phyloP scores from a whole-genome alignment of 2,329 filamentous ascomycete genomes.

The Hypoxylon sp. region DNA sequence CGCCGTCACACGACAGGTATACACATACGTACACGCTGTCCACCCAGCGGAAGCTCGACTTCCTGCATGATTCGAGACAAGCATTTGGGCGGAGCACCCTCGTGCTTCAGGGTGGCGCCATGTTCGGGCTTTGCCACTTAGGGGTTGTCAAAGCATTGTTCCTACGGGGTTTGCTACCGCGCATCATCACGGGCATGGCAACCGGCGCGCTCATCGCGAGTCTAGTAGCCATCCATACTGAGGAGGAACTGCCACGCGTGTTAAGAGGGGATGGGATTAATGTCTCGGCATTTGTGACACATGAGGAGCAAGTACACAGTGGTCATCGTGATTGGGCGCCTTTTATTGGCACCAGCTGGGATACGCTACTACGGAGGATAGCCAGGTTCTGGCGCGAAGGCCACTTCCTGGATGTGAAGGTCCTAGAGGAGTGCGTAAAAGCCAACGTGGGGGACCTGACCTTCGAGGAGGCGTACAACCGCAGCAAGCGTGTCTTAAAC shows the following conservation, averaged over 20 bases:
- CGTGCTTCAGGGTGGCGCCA: constrained; percentile 89
- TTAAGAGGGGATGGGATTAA: constrained; percentile 86
- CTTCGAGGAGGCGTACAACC: constrained; percentile 91
- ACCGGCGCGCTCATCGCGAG: constrained; percentile 92
- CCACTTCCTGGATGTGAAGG: constrained; percentile 85
- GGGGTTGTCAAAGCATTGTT: constrained; percentile 92
- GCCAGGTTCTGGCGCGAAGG: constrained; percentile 80
- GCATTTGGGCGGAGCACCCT: constrained; percentile 89
- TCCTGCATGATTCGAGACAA: constrained; percentile 88
- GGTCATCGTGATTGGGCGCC: constrained; percentile 54
- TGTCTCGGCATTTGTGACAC: constrained; percentile 79
- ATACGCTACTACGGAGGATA: constrained; percentile 76
- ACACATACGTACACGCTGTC: constrained; percentile 62
- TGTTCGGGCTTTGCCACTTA: constrained; percentile 91
- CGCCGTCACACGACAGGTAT: constrained; percentile 45
- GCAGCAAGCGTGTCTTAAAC: constrained; percentile 89
- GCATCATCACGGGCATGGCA: constrained; percentile 92
- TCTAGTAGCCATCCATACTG: constrained; percentile 87
- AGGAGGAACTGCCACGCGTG: constrained; percentile 84
- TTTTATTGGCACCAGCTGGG: constrained; percentile 61
- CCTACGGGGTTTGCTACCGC: constrained; percentile 82
- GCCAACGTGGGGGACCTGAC: constrained; percentile 90
- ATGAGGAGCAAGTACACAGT: constrained; percentile 53
- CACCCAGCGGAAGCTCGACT: constrained; percentile 85
- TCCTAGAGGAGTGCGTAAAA: constrained; percentile 86